Base-by-base conservation (phyloP, 305 asterid genomes). In the Fraxinus albicans region DNA sequence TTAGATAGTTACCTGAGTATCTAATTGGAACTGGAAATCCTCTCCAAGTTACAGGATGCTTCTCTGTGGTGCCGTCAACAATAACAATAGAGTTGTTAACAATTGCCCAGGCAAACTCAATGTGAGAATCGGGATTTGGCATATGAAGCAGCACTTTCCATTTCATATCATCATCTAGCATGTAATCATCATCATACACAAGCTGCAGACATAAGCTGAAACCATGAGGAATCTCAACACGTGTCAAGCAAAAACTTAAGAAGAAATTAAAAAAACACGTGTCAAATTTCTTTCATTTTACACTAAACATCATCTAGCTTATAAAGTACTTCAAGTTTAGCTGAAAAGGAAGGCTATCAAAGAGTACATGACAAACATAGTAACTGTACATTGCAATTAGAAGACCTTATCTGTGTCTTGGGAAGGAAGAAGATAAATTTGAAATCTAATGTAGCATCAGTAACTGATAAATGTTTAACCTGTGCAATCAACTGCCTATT, bases 51-150 rank as follows among this genome's bases (percentile, higher is more conserved):
- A 85, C 90, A 13, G 98, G 99, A 87, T 96, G 98, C 89, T 94
- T 96, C 40, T 96, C 99, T 10, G 99, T 96, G 83, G 98, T 96
- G 86, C 34, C 34, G 2, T 3, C 34, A 31, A 31, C 34, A 31
- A 31, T 31, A 31, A 94, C 81, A 73, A 95, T 27, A 63, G 98
- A 92, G 77, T 85, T 88, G 82, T 93, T 92, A 67, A 93, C 96
- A 79, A 92, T 87, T 34, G 88, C 86, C 98, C 99, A 96, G 67
- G 99, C 98, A 87, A 93, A 94, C 90, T 96, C 99, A 79, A 93
- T 94, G 84, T 96, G 98, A 79, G 98, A 96, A 89, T 96, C 98
- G 3, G 99, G 98, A 86, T 96, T 96, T 36, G 98, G 99, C 98
- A 96, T 94, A 25, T 95, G 88, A 75, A 97, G 97, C 76, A 96